phyloP scores from a whole-genome alignment of 2,329 filamentous ascomycete species.

The Dactylellina drechsleri region DNA sequence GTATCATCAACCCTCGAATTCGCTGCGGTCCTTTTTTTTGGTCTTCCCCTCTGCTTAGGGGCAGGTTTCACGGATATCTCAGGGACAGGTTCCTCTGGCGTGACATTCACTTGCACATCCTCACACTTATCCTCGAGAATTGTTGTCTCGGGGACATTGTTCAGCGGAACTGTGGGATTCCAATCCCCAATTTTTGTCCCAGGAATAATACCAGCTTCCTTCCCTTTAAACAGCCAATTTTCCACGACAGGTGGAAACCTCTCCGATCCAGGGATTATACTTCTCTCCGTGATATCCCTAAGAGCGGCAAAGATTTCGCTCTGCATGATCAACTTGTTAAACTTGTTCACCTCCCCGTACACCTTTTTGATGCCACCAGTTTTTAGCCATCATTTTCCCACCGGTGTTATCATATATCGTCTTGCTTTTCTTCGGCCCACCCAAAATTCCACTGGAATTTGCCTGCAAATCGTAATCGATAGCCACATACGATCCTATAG shows the following conservation, averaged over 20 bases:
- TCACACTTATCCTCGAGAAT: no score
- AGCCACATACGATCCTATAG: constrained; percentile 9
- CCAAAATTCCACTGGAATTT: constrained; percentile 4
- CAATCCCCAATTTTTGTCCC: no score
- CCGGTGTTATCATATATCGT: background rate
- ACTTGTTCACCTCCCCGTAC: background rate
- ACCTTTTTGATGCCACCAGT: background rate
- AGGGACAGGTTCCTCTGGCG: no score
- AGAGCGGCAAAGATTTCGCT: constrained; percentile 15
- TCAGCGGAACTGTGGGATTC: no score
- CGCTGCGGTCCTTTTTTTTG: background rate
- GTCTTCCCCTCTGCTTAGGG: no score
- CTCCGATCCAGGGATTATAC: constrained; percentile 1
- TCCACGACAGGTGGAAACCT: constrained; percentile 4
- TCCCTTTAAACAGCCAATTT: background rate
- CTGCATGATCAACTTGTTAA: background rate
- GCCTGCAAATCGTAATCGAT: constrained; percentile 16
- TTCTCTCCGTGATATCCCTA: constrained; percentile 19
- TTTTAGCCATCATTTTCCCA: background rate
- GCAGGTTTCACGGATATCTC: no score
- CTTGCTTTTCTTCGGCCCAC: background rate
- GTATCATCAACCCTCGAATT: background rate
- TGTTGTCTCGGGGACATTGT: no score
- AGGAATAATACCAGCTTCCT: background rate
- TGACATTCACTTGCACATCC: no score